Evolutionary conservation across 148 eudicot species (phyloP).

Genomic region (Hydrangea macrophylla): DNA sequence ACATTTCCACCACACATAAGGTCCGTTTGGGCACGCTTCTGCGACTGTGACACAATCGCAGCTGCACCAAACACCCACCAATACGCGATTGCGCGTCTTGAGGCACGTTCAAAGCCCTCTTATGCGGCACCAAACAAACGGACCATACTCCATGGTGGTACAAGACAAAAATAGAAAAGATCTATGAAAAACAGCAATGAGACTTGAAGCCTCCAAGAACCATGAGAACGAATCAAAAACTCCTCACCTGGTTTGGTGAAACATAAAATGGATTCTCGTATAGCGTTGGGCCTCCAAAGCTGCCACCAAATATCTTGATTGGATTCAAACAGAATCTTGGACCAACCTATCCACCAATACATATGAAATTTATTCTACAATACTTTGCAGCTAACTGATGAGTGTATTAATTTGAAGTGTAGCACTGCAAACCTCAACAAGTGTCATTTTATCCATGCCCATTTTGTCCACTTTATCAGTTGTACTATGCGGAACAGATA

Average conservation of each 20-base stretch:
- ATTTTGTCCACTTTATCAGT: slow-evolving; percentile 77
- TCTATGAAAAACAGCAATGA: neutral
- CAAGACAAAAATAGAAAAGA: neutral
- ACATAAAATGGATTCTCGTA: slow-evolving; percentile 90
- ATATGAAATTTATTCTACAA: neutral
- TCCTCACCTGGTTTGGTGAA: slow-evolving; percentile 81
- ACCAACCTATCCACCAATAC: slow-evolving; percentile 59
- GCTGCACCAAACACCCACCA: no score
- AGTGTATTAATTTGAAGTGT: neutral
- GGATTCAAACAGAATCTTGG: slow-evolving; percentile 97
- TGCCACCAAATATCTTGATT: slow-evolving; percentile 90
- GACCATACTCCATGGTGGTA: neutral
- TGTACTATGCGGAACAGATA: slow-evolving; percentile 81
- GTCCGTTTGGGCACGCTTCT: no score
- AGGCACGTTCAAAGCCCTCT: no score
- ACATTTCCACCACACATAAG: no score
- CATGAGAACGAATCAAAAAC: neutral
- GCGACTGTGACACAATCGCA: no score
- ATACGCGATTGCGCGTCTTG: no score
- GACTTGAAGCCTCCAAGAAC: neutral
- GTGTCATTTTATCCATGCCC: slow-evolving; percentile 86
- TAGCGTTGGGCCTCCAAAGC: slow-evolving; percentile 97
- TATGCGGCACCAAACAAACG: no score
- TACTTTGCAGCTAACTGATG: neutral
- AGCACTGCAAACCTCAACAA: slow-evolving; percentile 66